phyloP scores from a whole-genome alignment of 768 basidiomycete species.

The Termitomyces sp. region DNA sequence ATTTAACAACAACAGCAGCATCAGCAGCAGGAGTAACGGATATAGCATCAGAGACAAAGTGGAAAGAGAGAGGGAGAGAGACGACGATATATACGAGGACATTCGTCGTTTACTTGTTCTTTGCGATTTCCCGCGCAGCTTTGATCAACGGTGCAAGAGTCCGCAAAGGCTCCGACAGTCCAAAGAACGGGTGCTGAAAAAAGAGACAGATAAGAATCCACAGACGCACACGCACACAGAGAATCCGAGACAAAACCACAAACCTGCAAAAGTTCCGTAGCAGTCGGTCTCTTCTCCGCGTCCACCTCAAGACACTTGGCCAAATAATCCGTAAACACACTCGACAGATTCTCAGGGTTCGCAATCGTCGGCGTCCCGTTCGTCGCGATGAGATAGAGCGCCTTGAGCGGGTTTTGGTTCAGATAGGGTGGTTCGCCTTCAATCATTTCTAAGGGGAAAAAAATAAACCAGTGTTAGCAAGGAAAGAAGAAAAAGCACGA shows the following conservation, averaged over 20 bases:
- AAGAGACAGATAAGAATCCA: too few species aligned
- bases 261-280: slow-evolving; percentile 75
- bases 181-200: slow-evolving; percentile 82
- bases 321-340: slow-evolving; percentile 86
- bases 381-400: slow-evolving; percentile 95
- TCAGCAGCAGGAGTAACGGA: too few species aligned
- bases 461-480: too few species aligned
- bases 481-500: too few species aligned
- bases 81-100: neutral
- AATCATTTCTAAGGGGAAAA: slow-evolving; percentile 73
- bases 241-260: slow-evolving; percentile 8
- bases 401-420: slow-evolving; percentile 95
- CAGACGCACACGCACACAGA: neutral
- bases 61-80: neutral
- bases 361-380: slow-evolving; percentile 96
- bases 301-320: slow-evolving; percentile 89
- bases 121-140: slow-evolving; percentile 83
- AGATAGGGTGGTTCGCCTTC: slow-evolving; percentile 96
- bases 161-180: slow-evolving; percentile 77
- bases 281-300: slow-evolving; percentile 87
- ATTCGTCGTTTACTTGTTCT: slow-evolving; percentile 35
- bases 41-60: too few species aligned
- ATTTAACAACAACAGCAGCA: neutral
- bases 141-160: slow-evolving; percentile 89
- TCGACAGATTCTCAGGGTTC: slow-evolving; percentile 70